These are phyloP conservation scores for Cladosporium sp. DNA, from an alignment of 2,329 filamentous ascomycete species.

Conservation along the genomic window DNA sequence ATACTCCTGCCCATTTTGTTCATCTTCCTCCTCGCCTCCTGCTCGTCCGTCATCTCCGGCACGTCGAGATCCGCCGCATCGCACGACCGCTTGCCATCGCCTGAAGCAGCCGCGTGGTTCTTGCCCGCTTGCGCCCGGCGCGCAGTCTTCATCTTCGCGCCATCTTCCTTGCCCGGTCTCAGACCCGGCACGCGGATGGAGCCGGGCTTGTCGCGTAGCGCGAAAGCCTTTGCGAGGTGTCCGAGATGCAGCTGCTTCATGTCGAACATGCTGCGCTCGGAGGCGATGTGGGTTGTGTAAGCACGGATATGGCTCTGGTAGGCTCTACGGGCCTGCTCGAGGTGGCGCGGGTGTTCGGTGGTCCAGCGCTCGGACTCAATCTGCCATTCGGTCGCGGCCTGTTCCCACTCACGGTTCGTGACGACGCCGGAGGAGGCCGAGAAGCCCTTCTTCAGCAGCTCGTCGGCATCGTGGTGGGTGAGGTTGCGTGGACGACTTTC, in stretches of 20 bases:
- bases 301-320: conserved; percentile 91
- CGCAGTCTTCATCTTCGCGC: conserved; percentile 41
- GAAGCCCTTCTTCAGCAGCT: conserved; percentile 62
- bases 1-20: conserved; percentile 46
- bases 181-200: conserved; percentile 58
- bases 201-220: conserved; percentile 77
- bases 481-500: conserved; percentile 56
- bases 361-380: conserved; percentile 61
- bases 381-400: conserved; percentile 61
- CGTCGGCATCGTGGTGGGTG: conserved; percentile 55
- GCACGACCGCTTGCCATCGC: conserved; percentile 27
- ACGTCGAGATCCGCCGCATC: conserved; percentile 24
- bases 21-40: conserved; percentile 49
- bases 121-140: conserved; percentile 33
- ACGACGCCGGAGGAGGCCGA: conserved; percentile 30
- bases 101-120: conserved; percentile 6
- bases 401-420: conserved; percentile 51
- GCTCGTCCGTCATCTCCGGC: conserved; percentile 30
- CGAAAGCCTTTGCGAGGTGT: conserved; percentile 91
- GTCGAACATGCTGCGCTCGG: conserved; percentile 81
- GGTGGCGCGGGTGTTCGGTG: conserved; percentile 57
- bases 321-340: conserved; percentile 75
- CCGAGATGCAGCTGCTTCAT: conserved; percentile 87
- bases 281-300: conserved; percentile 86
- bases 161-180: conserved; percentile 42